phyloP scores from a whole-genome alignment of 352 stramenopile species.

The Phytophthora uliginosa region DNA sequence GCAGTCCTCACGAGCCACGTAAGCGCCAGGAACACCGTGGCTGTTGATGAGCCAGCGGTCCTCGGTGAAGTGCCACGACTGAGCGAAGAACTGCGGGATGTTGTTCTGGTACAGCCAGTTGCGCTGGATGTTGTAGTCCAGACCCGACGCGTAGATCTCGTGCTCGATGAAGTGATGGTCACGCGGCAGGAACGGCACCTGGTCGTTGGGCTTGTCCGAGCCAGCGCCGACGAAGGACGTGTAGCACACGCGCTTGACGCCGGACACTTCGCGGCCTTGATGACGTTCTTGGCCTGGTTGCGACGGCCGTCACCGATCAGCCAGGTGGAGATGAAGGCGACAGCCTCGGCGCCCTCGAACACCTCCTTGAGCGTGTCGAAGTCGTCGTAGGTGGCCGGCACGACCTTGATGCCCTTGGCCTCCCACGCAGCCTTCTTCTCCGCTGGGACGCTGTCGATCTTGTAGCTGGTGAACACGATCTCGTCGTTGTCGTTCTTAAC shows the following conservation, averaged over 20 bases:
- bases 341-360: constrained; percentile 30
- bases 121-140: constrained; percentile 34
- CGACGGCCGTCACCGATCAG: constrained; percentile 36
- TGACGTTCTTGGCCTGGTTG: constrained; percentile 31
- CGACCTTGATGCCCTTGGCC: constrained; percentile 27
- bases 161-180: constrained; percentile 42
- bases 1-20: constrained; percentile 22
- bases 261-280: constrained; percentile 24
- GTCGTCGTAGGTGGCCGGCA: constrained; percentile 33
- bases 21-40: constrained; percentile 18
- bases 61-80: constrained; percentile 34
- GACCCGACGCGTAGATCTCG: constrained; percentile 21
- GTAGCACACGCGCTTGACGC: constrained; percentile 37
- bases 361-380: constrained; percentile 28
- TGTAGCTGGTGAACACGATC: constrained; percentile 27
- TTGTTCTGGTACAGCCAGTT: constrained; percentile 41
- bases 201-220: constrained; percentile 21
- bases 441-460: constrained; percentile 15
- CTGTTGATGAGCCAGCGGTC: constrained; percentile 35
- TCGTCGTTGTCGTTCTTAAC: constrained; percentile 15
- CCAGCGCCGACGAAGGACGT: constrained; percentile 28
- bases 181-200: constrained; percentile 35
- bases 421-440: constrained; percentile 24
- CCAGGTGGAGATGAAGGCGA: constrained; percentile 36
- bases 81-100: constrained; percentile 35